Evolutionary conservation across 352 stramenopile species (phyloP), one percentile per base, ranked within the genome.

Genomic region (Globisporangium solare): DNA sequence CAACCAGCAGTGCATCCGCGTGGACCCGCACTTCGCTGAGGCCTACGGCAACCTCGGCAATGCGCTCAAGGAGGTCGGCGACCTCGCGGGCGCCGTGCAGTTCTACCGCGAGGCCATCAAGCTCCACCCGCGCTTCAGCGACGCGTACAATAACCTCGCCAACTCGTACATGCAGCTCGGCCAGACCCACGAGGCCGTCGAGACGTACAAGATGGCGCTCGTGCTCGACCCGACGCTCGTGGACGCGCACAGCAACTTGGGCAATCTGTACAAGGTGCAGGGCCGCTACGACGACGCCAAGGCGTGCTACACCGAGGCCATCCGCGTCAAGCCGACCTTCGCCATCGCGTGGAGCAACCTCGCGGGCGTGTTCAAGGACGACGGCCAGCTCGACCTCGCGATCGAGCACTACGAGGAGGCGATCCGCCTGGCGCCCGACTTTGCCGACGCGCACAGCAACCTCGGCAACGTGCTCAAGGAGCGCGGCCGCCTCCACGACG

Each of bases 61-160:
- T 63, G 90, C 91, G 39, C 78, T 98, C n/a, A 97, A 97, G 55
- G 93, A 98, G 70, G 75, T 97, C 13, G 94, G 94, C 14, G 88
- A 98, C 62, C 47, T 97, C 14, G 39, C 83, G 18, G 88, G 86
- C 31, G 92, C 94, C 2, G 74, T 98, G 13, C 83, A 97, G 58
- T 98, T 97, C 62, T 98, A 97, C 63, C 63, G 94, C 32, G 79
- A 95, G 60, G 93, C 94, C 3, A 98, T 98, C 56, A 95, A 95
- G 56, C 70, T 97, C 10, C 92, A 97, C 48, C 92, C 92, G 39
- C 78, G 86, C 48, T 97, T 97, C 58, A 78, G 74, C 45, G 89
- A 97, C 54, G 89, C 89, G 6, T 97, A 97, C 75, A 96, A 97
- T 73, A 96, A 97, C 61, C 66, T 97, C 47, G 92, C 89, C 11